Evolutionary conservation across 306 rosid species (phyloP).

Genomic region (Cicer bijugum): DNA sequence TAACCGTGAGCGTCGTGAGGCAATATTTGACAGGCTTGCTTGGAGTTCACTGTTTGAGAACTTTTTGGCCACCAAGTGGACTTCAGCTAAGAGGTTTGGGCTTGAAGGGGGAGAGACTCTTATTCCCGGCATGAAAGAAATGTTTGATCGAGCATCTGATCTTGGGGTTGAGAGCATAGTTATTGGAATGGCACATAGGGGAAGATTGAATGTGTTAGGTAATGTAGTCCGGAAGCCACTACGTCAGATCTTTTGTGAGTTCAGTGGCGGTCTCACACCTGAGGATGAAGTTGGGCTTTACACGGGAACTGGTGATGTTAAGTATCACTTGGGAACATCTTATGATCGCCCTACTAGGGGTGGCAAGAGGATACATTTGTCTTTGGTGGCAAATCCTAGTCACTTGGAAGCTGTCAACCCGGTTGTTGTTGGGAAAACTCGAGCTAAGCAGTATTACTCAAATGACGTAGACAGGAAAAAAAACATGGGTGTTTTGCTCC

Average conservation of each 20-base stretch:
- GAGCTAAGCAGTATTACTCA: slow-evolving; percentile 88
- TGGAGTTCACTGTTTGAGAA: slow-evolving; percentile 93
- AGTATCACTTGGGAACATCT: slow-evolving; percentile 93
- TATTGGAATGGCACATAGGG: slow-evolving; percentile 92
- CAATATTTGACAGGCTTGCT: slow-evolving; percentile 86
- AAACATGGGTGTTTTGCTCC: slow-evolving; percentile 84
- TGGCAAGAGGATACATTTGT: slow-evolving; percentile 80
- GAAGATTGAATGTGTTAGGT: slow-evolving; percentile 87
- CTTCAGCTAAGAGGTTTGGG: slow-evolving; percentile 89
- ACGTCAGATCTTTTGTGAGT: slow-evolving; percentile 87
- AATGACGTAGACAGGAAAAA: slow-evolving; percentile 75
- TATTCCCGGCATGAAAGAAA: slow-evolving; percentile 97
- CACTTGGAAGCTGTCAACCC: slow-evolving; percentile 98
- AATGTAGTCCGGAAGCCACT: slow-evolving; percentile 93
- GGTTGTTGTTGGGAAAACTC: slow-evolving; percentile 90
- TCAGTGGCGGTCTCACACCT: slow-evolving; percentile 80
- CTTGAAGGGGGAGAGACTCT: slow-evolving; percentile 93
- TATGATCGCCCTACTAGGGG: slow-evolving; percentile 95
- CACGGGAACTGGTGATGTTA: slow-evolving; percentile 97
- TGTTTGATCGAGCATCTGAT: slow-evolving; percentile 91
- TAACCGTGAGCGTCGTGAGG: slow-evolving; percentile 78
- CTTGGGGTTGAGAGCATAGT: slow-evolving; percentile 98
- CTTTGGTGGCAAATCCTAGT: slow-evolving; percentile 94
- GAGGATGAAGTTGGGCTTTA: slow-evolving; percentile 89
- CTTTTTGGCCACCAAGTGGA: slow-evolving; percentile 96